phyloP scores from a whole-genome alignment of 2,329 filamentous ascomycete species.

The Pyrenochaeta sp. region DNA sequence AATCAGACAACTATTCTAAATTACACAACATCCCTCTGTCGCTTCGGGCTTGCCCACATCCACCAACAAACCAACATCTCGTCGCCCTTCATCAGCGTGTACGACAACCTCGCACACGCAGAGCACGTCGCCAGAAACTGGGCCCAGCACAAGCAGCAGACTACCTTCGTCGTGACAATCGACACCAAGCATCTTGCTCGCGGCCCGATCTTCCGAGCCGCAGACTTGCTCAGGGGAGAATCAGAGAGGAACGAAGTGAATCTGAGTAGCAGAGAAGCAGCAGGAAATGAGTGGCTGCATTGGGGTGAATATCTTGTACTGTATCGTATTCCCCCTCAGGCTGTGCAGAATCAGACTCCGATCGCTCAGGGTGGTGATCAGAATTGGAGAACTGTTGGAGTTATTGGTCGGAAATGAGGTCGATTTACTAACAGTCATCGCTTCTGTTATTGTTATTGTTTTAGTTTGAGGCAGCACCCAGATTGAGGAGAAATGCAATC shows the following conservation, averaged over 20 bases:
- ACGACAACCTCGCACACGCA: conserved; percentile 35
- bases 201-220: conserved; percentile 43
- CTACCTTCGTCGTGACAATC: conserved; percentile 34
- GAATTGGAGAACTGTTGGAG: conserved; percentile 27
- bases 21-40: conserved; percentile 26
- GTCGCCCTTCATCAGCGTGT: conserved; percentile 45
- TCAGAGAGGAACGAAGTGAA: conserved; percentile 17
- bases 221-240: conserved; percentile 40
- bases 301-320: conserved; percentile 45
- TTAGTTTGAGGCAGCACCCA: too few relatives aligned
- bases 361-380: conserved; percentile 26
- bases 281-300: conserved; percentile 32
- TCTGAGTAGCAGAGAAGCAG: conserved; percentile 2
- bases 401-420: conserved; percentile 22
- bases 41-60: conserved; percentile 40
- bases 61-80: conserved; percentile 45
- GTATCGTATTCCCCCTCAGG: conserved; percentile 44
- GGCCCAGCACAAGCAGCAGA: conserved; percentile 27
- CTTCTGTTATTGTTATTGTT: too few relatives aligned
- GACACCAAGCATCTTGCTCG: conserved; percentile 40
- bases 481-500: too few relatives aligned
- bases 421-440: too few relatives aligned
- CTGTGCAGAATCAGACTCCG: conserved; percentile 38
- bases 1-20: conserved; percentile 46
- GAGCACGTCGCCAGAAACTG: conserved; percentile 34